A percentile compares a stretch with the other conserved stretches of the same genome.
phyloP scores from a whole-genome alignment of 768 basidiomycete species.

The Mycena haematopus region DNA sequence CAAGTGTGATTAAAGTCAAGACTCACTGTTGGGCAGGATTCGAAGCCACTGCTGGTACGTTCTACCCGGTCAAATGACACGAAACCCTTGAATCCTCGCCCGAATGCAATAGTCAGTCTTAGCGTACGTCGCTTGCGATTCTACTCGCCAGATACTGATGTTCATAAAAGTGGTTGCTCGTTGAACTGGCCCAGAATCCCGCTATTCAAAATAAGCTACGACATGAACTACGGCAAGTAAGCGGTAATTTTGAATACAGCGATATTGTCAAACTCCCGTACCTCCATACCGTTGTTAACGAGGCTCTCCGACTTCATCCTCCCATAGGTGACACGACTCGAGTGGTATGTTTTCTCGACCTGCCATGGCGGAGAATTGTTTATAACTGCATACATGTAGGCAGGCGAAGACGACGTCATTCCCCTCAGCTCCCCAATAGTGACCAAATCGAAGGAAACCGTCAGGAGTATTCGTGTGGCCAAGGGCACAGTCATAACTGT shows the following conservation, averaged over 20 bases:
- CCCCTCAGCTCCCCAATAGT: conserved; percentile 39
- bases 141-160: too few species aligned
- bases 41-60: conserved; percentile 24
- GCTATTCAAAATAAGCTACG: conserved; percentile 39
- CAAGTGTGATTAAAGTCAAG: not conserved
- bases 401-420: conserved; percentile 41
- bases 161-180: conserved; percentile 36
- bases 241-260: conserved; percentile 12
- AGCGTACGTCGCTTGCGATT: conserved; percentile 6
- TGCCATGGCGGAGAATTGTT: not conserved
- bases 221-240: conserved; percentile 34
- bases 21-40: conserved; percentile 11
- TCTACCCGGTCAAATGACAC: too few species aligned
- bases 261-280: conserved; percentile 35
- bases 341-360: conserved; percentile 23
- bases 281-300: conserved; percentile 43
- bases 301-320: conserved; percentile 41
- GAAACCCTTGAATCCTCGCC: not conserved
- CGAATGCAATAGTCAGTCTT: conserved; percentile 6
- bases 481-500: conserved; percentile 41
- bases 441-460: conserved; percentile 31
- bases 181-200: conserved; percentile 40
- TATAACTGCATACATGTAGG: conserved; percentile 30
- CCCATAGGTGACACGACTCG: conserved; percentile 36
- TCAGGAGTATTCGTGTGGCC: conserved; percentile 37